phyloP scores from a whole-genome alignment of 2,329 filamentous ascomycete species.

The Ceratocystis albifundus region DNA sequence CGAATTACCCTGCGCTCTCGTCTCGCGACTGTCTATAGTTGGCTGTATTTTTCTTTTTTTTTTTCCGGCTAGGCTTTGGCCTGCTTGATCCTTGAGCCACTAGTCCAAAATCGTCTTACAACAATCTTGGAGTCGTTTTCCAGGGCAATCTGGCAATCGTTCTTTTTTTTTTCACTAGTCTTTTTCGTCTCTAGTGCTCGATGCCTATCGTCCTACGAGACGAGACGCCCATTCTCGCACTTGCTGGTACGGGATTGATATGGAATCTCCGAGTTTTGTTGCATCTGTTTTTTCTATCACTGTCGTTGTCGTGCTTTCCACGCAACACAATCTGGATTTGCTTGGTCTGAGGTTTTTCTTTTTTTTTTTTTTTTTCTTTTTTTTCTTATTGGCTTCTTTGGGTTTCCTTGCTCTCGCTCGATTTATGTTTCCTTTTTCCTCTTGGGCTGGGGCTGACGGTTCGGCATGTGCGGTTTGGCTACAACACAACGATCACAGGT shows the following conservation, averaged over 20 bases:
- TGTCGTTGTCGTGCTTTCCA: neutral
- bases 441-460: slow-evolving; percentile 12
- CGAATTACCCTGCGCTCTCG: neutral
- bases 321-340: neutral
- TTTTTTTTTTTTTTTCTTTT: slow-evolving; percentile 6
- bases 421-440: slow-evolving; percentile 7
- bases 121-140: neutral
- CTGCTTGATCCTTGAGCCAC: slow-evolving; percentile 9
- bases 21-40: neutral
- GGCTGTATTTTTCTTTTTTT: neutral
- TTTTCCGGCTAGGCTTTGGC: neutral
- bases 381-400: slow-evolving; percentile 9
- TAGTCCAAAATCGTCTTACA: neutral
- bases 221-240: neutral
- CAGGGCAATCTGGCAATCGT: neutral
- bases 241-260: neutral
- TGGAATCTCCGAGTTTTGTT: slow-evolving; percentile 7
- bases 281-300: neutral
- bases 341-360: neutral
- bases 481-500: neutral
- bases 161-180: slow-evolving; percentile 6
- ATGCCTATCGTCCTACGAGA: neutral
- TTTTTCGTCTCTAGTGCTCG: neutral
- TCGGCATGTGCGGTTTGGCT: slow-evolving; percentile 9
- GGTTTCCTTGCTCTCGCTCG: neutral